A percentile compares a stretch with the other conserved stretches of the same genome.
phyloP scores from a whole-genome alignment of 2,329 filamentous ascomycete species.

The Colletotrichum gigasporum region DNA sequence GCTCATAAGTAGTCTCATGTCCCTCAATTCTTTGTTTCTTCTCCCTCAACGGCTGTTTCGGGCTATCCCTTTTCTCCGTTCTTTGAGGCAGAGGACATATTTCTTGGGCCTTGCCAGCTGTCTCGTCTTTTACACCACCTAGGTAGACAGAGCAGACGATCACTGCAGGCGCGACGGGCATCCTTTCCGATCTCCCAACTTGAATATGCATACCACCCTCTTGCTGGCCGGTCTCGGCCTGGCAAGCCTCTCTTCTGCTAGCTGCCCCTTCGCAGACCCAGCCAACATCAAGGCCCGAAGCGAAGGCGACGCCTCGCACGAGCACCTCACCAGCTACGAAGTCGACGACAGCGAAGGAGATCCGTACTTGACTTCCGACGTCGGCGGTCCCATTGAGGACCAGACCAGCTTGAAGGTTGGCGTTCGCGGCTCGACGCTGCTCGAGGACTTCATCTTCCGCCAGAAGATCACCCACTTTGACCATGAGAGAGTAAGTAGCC shows the following conservation, averaged over 20 bases:
- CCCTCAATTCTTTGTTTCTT: not conserved
- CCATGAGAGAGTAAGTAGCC: constrained; percentile 68
- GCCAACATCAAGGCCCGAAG: constrained; percentile 17
- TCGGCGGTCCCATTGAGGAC: constrained; percentile 74
- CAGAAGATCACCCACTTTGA: constrained; percentile 79
- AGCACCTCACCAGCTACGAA: constrained; percentile 46
- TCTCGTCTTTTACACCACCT: too few relatives aligned
- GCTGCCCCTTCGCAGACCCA: constrained; percentile 46
- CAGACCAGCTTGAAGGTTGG: constrained; percentile 75
- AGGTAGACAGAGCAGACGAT: too few relatives aligned
- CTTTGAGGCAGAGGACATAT: not conserved
- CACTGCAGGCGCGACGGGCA: not conserved
- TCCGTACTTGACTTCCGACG: constrained; percentile 69
- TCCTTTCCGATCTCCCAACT: not conserved
- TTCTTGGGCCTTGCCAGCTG: not conserved
- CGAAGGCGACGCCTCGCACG: constrained; percentile 38
- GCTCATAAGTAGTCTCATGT: constrained; percentile 11
- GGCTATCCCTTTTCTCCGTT: not conserved
- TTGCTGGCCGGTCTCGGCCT: constrained; percentile 37
- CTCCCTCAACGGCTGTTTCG: not conserved
- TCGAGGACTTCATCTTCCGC: constrained; percentile 78
- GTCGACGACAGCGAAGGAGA: constrained; percentile 60
- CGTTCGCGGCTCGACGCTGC: constrained; percentile 70
- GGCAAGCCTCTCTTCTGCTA: constrained; percentile 31
- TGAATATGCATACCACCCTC: constrained; percentile 25